phyloP scores from a whole-genome alignment of 306 rosid species.

The Prunus mongolica region DNA sequence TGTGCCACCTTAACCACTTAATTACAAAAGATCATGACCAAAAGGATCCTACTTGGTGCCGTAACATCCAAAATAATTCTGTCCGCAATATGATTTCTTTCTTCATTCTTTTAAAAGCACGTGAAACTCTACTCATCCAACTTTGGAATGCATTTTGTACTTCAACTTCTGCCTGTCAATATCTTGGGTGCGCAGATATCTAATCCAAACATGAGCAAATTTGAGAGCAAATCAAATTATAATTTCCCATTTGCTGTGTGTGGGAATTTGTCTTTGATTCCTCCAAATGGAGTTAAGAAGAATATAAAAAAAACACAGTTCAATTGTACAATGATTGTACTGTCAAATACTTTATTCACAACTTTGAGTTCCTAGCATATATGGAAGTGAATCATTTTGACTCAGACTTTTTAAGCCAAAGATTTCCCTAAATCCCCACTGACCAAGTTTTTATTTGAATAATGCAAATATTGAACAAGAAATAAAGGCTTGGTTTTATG shows the following conservation, averaged over 20 bases:
- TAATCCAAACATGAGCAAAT: conserved; percentile 7
- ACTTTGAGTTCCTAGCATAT: not conserved
- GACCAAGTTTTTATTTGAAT: not conserved
- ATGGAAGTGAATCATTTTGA: conserved; percentile 13
- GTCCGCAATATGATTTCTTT: too few relatives aligned
- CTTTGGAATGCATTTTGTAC: not conserved
- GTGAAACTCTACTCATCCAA: not conserved
- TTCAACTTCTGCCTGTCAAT: not conserved
- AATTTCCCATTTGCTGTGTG: not conserved
- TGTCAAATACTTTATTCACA: conserved; percentile 1
- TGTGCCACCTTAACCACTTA: not conserved
- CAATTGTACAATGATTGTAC: conserved; percentile 25
- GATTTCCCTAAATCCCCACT: conserved; percentile 7
- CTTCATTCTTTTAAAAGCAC: not conserved
- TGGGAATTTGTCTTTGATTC: not conserved
- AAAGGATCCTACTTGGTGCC: not conserved
- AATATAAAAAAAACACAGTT: not conserved
- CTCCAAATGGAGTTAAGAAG: conserved; percentile 1
- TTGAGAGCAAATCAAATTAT: conserved; percentile 7
- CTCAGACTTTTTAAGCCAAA: conserved; percentile 3
- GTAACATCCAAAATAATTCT: not conserved
- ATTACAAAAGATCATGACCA: not conserved
- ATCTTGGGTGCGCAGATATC: conserved; percentile 5
- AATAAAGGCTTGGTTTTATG: not conserved
- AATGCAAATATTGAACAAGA: not conserved